phyloP scores from a whole-genome alignment of 306 rosid genomes.

The Urtica urens region DNA sequence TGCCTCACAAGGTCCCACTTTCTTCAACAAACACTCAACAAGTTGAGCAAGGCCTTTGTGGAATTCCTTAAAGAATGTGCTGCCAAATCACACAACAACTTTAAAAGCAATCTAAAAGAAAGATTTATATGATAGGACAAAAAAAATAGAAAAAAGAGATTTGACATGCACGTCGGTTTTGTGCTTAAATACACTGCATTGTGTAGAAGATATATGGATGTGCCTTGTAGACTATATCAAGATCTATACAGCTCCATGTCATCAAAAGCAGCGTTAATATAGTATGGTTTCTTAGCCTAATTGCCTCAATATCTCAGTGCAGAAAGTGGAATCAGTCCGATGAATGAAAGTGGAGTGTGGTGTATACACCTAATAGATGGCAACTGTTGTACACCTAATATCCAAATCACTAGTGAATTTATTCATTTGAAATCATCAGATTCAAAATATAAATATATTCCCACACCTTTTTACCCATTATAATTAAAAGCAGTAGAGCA shows the following conservation, averaged over 20 bases:
- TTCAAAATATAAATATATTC: too few species aligned
- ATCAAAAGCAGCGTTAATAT: constrained; percentile 16
- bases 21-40: constrained; percentile 40
- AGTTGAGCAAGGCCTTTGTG: constrained; percentile 56
- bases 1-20: constrained; percentile 43
- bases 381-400: not conserved
- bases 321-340: constrained; percentile 14
- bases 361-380: not conserved
- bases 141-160: constrained; percentile 28
- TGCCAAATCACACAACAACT: constrained; percentile 29
- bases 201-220: constrained; percentile 10
- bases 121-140: constrained; percentile 25
- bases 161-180: constrained; percentile 17
- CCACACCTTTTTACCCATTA: not conserved
- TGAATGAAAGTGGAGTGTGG: not conserved
- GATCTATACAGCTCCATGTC: constrained; percentile 22
- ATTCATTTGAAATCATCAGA: not conserved
- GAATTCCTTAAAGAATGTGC: constrained; percentile 80
- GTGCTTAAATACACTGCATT: constrained; percentile 19
- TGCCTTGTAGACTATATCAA: constrained; percentile 16
- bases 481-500: too few species aligned
- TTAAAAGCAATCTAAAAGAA: constrained; percentile 13
- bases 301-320: constrained; percentile 13
- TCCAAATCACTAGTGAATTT: constrained; percentile 2
- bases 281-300: constrained; percentile 24